Evolutionary conservation across 2,329 filamentous ascomycete species (phyloP), one percentile per base, ranked within the genome.

Genomic region (Ophiosphaerella herpotricha): DNA sequence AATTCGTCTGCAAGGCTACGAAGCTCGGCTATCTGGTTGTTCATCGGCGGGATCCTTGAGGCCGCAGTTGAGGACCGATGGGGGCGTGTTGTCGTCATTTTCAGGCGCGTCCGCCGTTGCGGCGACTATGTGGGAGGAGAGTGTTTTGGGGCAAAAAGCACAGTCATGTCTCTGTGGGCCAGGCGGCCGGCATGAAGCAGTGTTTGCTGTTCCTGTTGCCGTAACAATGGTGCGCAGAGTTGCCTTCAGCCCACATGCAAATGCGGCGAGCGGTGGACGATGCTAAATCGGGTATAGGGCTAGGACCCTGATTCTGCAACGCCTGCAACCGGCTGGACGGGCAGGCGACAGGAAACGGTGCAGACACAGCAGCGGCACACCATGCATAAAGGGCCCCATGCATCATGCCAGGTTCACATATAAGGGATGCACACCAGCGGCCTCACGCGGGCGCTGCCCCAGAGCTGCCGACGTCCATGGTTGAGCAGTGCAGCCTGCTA

Each of bases 21-120:
- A 46, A 75, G 65, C 58, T 75, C 72, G 36, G 63, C 66, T 45
- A 70, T 71, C 59, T 73, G 80, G 73, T 87, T 85, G 57, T 84
- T 83, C 46, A 77, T 81, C 44, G 80, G 72, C 54, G 79, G 76
- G 42, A 81, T 55, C 56, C 67, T 58, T 48, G 71, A 73, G 54
- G 71, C 69, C 42, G 71, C 69, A 46, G 70, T 72, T 42, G 71
- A 73, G 46, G 71, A 72, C 51, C 70, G 58, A 55, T 73, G 70
- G 35, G 64, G 71, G 60, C 68, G 69, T 29, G 66, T 54, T 12
- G 64, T 63, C 43, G 66, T 63, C 70, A 73, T 74, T 46, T 61
- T 72, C 61, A 68, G 38, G 53, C 58, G 49, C 57, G 57, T 57
- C 63, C 62, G 53, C 65, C 60, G 61, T 56, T 56, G 65, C 54